A percentile compares a stretch with the other conserved stretches of the same genome.
Conservation (phyloP, 108 stramenopile species). For the Aurantiochytrium sp. region DNA sequence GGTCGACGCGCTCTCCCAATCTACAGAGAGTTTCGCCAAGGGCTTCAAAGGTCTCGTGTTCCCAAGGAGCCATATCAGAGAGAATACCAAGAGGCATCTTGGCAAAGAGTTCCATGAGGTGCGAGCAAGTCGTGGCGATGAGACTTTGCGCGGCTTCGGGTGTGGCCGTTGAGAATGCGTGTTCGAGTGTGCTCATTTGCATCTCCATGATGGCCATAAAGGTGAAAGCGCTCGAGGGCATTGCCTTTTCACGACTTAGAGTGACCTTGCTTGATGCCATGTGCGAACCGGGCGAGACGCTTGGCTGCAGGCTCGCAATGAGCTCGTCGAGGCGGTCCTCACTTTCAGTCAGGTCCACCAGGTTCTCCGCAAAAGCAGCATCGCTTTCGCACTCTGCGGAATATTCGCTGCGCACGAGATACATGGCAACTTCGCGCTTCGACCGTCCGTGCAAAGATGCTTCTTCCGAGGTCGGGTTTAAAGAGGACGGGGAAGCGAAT, state of each 20-base stretch:
- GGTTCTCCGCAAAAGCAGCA: neutral
- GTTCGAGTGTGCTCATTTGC: neutral
- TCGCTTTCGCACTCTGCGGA: neutral
- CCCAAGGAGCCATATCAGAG: neutral
- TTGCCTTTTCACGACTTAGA: no score
- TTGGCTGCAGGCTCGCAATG: neutral
- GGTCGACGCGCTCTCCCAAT: neutral
- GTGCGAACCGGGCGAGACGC: neutral
- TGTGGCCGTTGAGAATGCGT: neutral
- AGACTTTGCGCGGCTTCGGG: neutral
- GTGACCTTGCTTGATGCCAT: neutral
- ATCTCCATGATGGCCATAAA: conserved; percentile 1
- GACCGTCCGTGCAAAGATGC: neutral
- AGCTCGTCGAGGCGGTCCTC: neutral
- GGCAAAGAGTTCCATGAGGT: neutral
- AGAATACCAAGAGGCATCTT: neutral
- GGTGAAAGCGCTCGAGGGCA: neutral
- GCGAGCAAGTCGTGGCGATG: neutral
- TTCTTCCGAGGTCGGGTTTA: neutral
- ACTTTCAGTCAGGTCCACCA: neutral
- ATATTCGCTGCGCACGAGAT: neutral
- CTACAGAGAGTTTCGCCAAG: neutral
- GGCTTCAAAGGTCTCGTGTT: neutral
- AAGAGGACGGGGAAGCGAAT: neutral
- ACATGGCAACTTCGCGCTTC: neutral